A percentile compares a stretch with the other conserved stretches of the same genome.
These are phyloP conservation scores for Neofusicoccum sp. DNA, from an alignment of 2,329 filamentous ascomycete genomes.

Conservation along the genomic window DNA sequence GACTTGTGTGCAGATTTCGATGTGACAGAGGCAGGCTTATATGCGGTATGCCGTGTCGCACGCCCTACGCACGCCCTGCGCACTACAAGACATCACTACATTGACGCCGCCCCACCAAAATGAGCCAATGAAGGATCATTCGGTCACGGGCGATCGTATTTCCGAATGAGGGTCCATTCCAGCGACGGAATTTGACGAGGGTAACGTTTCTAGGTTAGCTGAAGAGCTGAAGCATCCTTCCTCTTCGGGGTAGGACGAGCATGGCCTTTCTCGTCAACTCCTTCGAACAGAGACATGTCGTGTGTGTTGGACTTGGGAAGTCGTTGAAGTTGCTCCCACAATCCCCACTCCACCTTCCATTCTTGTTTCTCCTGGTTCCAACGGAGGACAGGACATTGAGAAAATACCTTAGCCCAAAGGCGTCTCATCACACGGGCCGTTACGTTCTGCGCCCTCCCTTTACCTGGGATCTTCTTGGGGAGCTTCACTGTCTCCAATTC, in stretches of 20 bases:
- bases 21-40: not conserved
- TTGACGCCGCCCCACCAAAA: not conserved
- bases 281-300: slow-evolving; percentile 5
- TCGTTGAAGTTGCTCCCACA: slow-evolving; percentile 2
- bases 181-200: not conserved
- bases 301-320: not conserved
- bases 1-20: not conserved
- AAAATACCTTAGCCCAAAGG: slow-evolving; percentile 47
- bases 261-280: not conserved
- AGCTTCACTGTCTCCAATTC: slow-evolving; percentile 4
- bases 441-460: slow-evolving; percentile 36
- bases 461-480: slow-evolving; percentile 9
- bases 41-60: not conserved
- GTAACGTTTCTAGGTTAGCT: not conserved
- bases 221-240: not conserved
- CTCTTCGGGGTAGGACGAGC: not conserved
- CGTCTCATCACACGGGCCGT: slow-evolving; percentile 50
- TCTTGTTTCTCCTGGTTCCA: slow-evolving; percentile 30
- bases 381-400: slow-evolving; percentile 41
- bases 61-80: not conserved
- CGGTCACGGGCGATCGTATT: slow-evolving; percentile 8
- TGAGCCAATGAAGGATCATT: not conserved
- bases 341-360: slow-evolving; percentile 42
- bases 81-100: not conserved
- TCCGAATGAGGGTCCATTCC: not conserved